phyloP scores from a whole-genome alignment of 1,139 yeast species.

The Diutina neorugosa region DNA sequence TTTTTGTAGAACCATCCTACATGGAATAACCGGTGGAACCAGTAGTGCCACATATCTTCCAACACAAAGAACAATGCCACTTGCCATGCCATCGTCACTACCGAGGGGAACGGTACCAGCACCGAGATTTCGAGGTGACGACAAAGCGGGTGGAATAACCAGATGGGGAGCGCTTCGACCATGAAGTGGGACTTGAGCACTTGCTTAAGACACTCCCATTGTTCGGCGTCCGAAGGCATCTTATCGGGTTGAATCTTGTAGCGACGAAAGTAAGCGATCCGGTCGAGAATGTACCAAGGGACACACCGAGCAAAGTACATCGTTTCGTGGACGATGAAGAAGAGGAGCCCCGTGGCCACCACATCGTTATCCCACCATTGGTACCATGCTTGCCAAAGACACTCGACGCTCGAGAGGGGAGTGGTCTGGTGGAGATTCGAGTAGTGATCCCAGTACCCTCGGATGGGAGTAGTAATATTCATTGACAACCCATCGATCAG shows the following conservation, averaged over 20 bases:
- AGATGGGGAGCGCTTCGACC: constrained; percentile 90
- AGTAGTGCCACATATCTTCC: constrained; percentile 94
- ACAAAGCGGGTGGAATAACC: constrained; percentile 91
- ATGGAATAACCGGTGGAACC: constrained; percentile 85
- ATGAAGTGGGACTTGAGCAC: constrained; percentile 77
- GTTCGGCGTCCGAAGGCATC: constrained; percentile 67
- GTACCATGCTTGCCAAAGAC: constrained; percentile 72
- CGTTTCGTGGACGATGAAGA: constrained; percentile 62
- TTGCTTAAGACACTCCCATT: constrained; percentile 81
- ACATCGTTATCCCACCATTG: constrained; percentile 61
- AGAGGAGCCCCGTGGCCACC: constrained; percentile 72
- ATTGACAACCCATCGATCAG: too few relatives aligned
- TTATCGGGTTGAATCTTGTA: constrained; percentile 77
- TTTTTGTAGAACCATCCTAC: constrained; percentile 76
- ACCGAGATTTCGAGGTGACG: constrained; percentile 60
- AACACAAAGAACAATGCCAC: constrained; percentile 63
- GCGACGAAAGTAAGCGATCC: constrained; percentile 60
- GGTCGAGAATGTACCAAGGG: constrained; percentile 76
- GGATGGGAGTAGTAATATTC: not conserved
- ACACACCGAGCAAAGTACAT: constrained; percentile 77
- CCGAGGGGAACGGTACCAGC: constrained; percentile 73
- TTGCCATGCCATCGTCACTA: constrained; percentile 47
- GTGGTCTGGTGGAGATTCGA: not conserved
- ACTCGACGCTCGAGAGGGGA: constrained; percentile 32
- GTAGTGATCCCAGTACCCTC: not conserved